Conservation (phyloP, 495 filamentous ascomycete genomes). For the Penicillium paradoxum region DNA sequence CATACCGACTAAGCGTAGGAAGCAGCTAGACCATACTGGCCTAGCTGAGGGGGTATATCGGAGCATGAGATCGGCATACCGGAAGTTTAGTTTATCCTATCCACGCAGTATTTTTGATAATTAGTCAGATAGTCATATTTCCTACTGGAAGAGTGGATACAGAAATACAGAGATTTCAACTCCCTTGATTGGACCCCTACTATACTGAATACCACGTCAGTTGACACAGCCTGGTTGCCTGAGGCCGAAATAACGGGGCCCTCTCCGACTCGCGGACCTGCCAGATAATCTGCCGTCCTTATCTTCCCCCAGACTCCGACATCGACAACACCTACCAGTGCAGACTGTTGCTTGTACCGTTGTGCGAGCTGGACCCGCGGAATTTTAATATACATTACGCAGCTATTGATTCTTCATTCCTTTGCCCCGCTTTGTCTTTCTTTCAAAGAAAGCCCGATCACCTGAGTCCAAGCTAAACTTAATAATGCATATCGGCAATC, state of each 20-base stretch:
- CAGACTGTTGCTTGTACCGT: neutral
- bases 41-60: too few species aligned
- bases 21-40: too few species aligned
- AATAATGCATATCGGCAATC: neutral
- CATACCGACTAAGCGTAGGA: too few species aligned
- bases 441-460: neutral
- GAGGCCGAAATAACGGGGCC: slow-evolving; percentile 2
- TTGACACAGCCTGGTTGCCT: neutral
- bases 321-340: neutral
- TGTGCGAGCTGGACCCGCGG: neutral
- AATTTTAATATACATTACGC: neutral
- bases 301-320: slow-evolving; percentile 15
- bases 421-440: neutral
- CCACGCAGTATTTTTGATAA: too few species aligned
- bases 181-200: too few species aligned
- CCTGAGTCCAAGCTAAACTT: neutral
- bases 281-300: slow-evolving; percentile 16
- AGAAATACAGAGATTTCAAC: neutral
- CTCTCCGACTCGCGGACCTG: slow-evolving; percentile 5
- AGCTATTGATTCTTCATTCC: neutral
- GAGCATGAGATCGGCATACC: too few species aligned
- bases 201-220: too few species aligned
- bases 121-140: too few species aligned
- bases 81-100: too few species aligned
- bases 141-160: too few species aligned